Evolutionary conservation across 2,329 filamentous ascomycete species (phyloP), one percentile per base, ranked within the genome.

Genomic region (Zymoseptoria crescenta): DNA sequence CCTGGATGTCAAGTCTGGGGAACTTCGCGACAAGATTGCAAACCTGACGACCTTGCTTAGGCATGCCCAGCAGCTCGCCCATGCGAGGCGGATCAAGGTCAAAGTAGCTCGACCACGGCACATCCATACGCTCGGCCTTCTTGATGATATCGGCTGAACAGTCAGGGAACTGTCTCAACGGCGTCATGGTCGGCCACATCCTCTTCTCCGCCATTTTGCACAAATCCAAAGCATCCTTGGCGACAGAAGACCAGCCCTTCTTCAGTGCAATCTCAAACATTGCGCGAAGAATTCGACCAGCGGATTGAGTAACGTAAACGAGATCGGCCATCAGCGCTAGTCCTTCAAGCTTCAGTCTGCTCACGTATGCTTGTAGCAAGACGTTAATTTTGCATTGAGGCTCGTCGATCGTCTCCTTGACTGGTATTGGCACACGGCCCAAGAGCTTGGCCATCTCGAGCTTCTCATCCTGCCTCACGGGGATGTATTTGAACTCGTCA

Each of bases 201-300:
- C 95, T 84, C 80, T 96, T 96, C 79, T 99, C 94, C 0, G 93
- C 94, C 91, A 96, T 97, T 78, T 99, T 99, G 78, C 95, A 99
- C 56, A 99, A 82, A 68, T 96, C 90, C 49, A 99, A 80, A 0
- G 94, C 92, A 62, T 88, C 91, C 77, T 94, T 96, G 8, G 94
- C 90, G 3, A 97, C 94, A 16, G 86, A 87, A 0, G 94, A 86
- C 93, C 93, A 99, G 35, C 93, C 93, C 75, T 96, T 96, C 77
- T 93, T 96, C 65, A 99, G 77, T n/a, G 89, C 88, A 57, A 99
- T 97, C 76, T 99, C 95, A 66, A 97, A 99, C 54, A 99, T 87
- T 0, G 94, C 94, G 58, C 94, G 86, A 52, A 99, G 79, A 67
- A 99, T 96, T 82, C 94, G 91, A 30, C 94, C 94, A 54, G 94